A percentile compares a stretch with the other conserved stretches of the same genome.
Evolutionary conservation across 345 rosid species (phyloP).

Genomic region (Stellera chamaejasme): DNA sequence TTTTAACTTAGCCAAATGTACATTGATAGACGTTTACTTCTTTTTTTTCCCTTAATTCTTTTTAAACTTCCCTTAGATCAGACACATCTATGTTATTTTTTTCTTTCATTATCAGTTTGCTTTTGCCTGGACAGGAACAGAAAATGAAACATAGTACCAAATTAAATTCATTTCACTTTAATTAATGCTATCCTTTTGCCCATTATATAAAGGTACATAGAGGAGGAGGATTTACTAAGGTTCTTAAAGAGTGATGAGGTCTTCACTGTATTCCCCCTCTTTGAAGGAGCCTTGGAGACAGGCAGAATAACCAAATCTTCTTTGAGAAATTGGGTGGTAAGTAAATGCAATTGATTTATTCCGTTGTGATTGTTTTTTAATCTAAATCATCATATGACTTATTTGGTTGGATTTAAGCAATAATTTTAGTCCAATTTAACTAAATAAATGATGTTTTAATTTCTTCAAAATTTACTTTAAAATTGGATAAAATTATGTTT

Average conservation of each 20-base stretch:
- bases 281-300: slow-evolving; percentile 45
- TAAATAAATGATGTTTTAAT: too few species aligned
- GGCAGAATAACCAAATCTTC: slow-evolving; percentile 37
- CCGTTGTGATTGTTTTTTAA: too few species aligned
- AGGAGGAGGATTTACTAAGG: slow-evolving; percentile 39
- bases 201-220: slow-evolving; percentile 27
- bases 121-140: background rate
- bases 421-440: too few species aligned
- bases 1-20: too few species aligned
- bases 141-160: background rate
- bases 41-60: background rate
- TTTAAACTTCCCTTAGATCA: too few species aligned
- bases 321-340: slow-evolving; percentile 51
- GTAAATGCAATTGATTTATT: background rate
- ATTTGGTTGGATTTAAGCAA: too few species aligned
- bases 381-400: too few species aligned
- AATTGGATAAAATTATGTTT: too few species aligned
- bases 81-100: background rate
- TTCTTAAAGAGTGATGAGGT: slow-evolving; percentile 37
- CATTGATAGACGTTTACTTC: background rate
- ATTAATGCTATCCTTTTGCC: background rate
- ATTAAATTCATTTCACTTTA: background rate
- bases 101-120: background rate
- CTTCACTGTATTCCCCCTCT: slow-evolving; percentile 35
- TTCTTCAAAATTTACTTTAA: too few species aligned